Evolutionary conservation across 177 flowering plant species (phyloP).

Genomic region (Tripterygium wilfordii): DNA sequence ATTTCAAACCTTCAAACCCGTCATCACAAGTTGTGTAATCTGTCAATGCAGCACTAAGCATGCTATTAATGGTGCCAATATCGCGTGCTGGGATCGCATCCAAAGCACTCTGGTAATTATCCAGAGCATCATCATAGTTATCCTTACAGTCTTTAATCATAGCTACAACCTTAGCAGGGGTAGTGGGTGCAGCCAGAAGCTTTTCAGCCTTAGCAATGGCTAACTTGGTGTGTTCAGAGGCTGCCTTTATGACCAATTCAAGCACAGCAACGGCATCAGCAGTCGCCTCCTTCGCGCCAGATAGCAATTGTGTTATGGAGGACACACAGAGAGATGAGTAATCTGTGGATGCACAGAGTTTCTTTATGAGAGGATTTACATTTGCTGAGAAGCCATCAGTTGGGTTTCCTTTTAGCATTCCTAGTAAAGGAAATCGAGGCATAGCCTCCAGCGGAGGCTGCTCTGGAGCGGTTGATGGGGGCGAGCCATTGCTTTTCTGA

Average conservation of each 20-base stretch:
- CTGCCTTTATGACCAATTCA: slow-evolving; percentile 13
- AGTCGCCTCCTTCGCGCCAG: slow-evolving; percentile 6
- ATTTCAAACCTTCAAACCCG: slow-evolving; percentile 7
- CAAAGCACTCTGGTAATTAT: slow-evolving; percentile 15
- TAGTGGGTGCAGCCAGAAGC: background rate
- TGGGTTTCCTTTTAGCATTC: too few species aligned
- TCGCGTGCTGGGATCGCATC: slow-evolving; percentile 14
- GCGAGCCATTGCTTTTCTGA: too few species aligned
- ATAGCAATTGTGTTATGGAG: slow-evolving; percentile 9
- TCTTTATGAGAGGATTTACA: slow-evolving; percentile 3
- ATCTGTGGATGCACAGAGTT: slow-evolving; percentile 17
- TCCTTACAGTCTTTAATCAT: slow-evolving; percentile 19
- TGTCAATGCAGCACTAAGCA: slow-evolving; percentile 33
- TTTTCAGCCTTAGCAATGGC: slow-evolving; percentile 1
- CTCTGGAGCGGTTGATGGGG: background rate
- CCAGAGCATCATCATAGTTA: slow-evolving; percentile 12
- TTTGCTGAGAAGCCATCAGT: background rate
- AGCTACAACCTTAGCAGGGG: background rate
- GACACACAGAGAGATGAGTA: slow-evolving; percentile 20
- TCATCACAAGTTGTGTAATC: slow-evolving; percentile 25
- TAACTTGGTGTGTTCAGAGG: slow-evolving; percentile 6
- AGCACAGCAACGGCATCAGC: slow-evolving; percentile 12
- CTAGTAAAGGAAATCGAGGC: too few species aligned
- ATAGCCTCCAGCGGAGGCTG: background rate
- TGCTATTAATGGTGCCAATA: slow-evolving; percentile 19